phyloP scores from a whole-genome alignment of 306 rosid genomes.

The Pyrus bretschneideri region DNA sequence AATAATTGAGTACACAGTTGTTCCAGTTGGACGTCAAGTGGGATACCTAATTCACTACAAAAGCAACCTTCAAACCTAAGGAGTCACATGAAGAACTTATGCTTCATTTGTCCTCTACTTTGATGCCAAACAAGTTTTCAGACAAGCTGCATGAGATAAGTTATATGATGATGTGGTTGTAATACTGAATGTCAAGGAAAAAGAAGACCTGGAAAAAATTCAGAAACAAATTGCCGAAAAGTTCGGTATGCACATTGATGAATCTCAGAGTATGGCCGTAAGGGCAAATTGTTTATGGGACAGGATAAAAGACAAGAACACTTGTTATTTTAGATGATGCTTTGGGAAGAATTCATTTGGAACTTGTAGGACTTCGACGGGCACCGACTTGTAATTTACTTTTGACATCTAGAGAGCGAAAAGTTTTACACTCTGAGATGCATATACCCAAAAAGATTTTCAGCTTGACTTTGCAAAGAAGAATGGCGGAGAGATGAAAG shows the following conservation, averaged over 20 bases:
- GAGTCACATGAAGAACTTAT: no score
- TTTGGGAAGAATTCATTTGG: no score
- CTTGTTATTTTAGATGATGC: no score
- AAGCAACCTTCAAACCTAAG: neutral
- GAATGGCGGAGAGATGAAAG: neutral
- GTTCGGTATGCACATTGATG: constrained; percentile 6
- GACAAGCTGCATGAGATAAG: neutral
- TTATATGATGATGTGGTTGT: neutral
- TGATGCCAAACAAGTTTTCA: neutral
- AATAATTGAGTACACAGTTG: constrained; percentile 1
- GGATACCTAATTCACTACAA: constrained; percentile 10
- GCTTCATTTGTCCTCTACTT: no score
- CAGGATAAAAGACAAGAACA: neutral
- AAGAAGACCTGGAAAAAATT: neutral
- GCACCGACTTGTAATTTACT: no score
- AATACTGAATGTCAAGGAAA: constrained; percentile 5
- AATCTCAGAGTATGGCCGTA: neutral
- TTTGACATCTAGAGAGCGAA: constrained; percentile 16
- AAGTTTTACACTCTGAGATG: constrained; percentile 5
- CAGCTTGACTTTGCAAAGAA: neutral
- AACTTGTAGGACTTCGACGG: no score
- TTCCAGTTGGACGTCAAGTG: neutral
- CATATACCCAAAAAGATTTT: constrained; percentile 3
- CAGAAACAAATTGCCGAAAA: constrained; percentile 12
- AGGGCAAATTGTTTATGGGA: neutral